Conservation (phyloP, 805 yeast species). For the Myxozyma sirexii region DNA sequence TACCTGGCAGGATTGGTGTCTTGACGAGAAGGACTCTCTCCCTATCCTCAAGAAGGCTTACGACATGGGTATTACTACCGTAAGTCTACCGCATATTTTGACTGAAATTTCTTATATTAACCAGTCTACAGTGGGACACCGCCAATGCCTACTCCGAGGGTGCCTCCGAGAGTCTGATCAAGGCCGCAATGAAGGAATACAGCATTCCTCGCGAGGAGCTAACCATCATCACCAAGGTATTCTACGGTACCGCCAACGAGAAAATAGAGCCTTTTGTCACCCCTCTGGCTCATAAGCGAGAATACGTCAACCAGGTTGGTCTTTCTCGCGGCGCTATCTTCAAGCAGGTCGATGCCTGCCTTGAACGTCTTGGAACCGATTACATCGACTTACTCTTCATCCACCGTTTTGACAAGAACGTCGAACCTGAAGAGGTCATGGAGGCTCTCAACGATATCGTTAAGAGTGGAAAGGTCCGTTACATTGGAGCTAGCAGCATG, state of each 20-base stretch:
- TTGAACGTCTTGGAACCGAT: slow-evolving; percentile 51
- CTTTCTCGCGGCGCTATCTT: slow-evolving; percentile 51
- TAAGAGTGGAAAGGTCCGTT: slow-evolving; percentile 52
- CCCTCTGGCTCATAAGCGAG: slow-evolving; percentile 27
- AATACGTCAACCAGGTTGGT: slow-evolving; percentile 55
- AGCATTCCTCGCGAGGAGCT: slow-evolving; percentile 56
- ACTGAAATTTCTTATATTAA: no score
- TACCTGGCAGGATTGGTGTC: slow-evolving; percentile 22
- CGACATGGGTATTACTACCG: slow-evolving; percentile 47
- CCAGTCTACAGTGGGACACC: slow-evolving; percentile 48
- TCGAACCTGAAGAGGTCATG: slow-evolving; percentile 55
- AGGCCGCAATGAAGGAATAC: slow-evolving; percentile 56
- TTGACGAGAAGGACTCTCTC: slow-evolving; percentile 23
- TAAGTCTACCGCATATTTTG: no score
- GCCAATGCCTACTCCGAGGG: slow-evolving; percentile 52
- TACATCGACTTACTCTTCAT: slow-evolving; percentile 59
- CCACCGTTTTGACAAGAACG: slow-evolving; percentile 54
- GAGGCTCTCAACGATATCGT: slow-evolving; percentile 57
- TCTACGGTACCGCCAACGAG: slow-evolving; percentile 17
- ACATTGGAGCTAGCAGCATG: slow-evolving; percentile 68
- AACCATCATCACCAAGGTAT: slow-evolving; percentile 56
- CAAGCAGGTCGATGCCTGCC: slow-evolving; percentile 49
- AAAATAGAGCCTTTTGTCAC: slow-evolving; percentile 15
- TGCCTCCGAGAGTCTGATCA: slow-evolving; percentile 48
- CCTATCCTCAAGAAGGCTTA: slow-evolving; percentile 29